Conservation (phyloP, 176 grass and related monocot genomes). For the Oryza officinalis region DNA sequence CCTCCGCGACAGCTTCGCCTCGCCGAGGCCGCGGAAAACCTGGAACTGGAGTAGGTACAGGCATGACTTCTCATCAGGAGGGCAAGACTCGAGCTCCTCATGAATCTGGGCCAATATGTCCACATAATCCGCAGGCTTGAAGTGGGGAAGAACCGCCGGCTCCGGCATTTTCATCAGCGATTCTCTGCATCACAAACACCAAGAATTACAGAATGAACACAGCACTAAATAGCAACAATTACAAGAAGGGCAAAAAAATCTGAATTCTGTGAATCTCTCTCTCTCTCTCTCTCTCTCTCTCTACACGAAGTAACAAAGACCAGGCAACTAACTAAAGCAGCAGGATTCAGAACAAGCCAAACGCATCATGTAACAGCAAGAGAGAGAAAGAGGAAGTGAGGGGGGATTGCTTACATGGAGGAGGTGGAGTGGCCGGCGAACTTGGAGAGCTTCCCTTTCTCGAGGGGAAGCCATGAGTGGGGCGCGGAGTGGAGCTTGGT, state of each 20-base stretch:
- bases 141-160: slow-evolving; percentile 61
- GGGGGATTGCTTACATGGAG: slow-evolving; percentile 78
- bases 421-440: slow-evolving; percentile 59
- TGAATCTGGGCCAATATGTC: slow-evolving; percentile 85
- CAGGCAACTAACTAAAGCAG: neutral
- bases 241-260: neutral
- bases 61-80: slow-evolving; percentile 56
- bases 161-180: slow-evolving; percentile 86
- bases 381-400: neutral
- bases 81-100: slow-evolving; percentile 88
- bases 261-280: neutral
- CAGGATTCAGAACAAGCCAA: slow-evolving; percentile 2
- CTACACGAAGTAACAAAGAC: neutral
- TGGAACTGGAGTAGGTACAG: slow-evolving; percentile 90
- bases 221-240: neutral
- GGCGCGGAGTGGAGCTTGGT: slow-evolving; percentile 78
- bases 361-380: neutral
- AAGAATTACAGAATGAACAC: neutral
- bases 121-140: slow-evolving; percentile 84
- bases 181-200: slow-evolving; percentile 60
- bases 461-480: slow-evolving; percentile 86
- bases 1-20: slow-evolving; percentile 75
- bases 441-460: slow-evolving; percentile 85
- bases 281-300: neutral
- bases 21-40: slow-evolving; percentile 81